Conservation (phyloP, 2,329 filamentous ascomycete species). For the Fusarium denticulatum region DNA sequence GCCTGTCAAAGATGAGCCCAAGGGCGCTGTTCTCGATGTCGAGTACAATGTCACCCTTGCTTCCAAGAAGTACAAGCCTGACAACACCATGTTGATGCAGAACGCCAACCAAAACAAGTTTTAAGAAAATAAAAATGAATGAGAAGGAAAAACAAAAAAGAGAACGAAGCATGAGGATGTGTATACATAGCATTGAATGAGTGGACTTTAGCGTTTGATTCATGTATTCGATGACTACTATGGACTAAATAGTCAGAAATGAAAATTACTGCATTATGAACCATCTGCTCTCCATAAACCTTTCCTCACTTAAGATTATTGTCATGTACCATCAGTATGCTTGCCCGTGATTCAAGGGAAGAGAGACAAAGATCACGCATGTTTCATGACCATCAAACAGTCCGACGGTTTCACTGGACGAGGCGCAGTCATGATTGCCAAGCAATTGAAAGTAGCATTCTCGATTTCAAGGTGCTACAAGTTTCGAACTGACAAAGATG, state of each 20-base stretch:
- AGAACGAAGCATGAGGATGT: neutral
- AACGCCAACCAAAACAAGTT: slow-evolving; percentile 44
- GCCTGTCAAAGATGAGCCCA: slow-evolving; percentile 52
- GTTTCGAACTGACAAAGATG: neutral
- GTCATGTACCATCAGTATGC: accelerated
- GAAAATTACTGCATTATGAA: neutral
- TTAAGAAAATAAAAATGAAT: neutral
- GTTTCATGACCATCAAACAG: neutral
- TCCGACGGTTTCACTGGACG: too few species aligned
- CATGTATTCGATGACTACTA: slow-evolving; percentile 6
- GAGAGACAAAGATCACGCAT: neutral
- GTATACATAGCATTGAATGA: slow-evolving; percentile 10
- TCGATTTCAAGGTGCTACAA: accelerated
- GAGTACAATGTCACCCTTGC: slow-evolving; percentile 57
- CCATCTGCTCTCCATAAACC: too few species aligned
- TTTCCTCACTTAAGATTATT: accelerated
- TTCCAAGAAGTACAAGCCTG: slow-evolving; percentile 57
- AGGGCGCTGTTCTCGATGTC: slow-evolving; percentile 50
- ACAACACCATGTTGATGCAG: slow-evolving; percentile 43
- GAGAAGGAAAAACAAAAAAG: neutral
- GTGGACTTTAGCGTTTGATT: slow-evolving; percentile 22
- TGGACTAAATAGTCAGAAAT: neutral
- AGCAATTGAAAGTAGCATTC: neutral
- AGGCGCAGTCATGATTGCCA: neutral
- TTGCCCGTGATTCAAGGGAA: accelerated